These are phyloP conservation scores for Rhizophagus sp. DNA, from an alignment of 192 early-diverging fungal genomes.

Conservation along the genomic window DNA sequence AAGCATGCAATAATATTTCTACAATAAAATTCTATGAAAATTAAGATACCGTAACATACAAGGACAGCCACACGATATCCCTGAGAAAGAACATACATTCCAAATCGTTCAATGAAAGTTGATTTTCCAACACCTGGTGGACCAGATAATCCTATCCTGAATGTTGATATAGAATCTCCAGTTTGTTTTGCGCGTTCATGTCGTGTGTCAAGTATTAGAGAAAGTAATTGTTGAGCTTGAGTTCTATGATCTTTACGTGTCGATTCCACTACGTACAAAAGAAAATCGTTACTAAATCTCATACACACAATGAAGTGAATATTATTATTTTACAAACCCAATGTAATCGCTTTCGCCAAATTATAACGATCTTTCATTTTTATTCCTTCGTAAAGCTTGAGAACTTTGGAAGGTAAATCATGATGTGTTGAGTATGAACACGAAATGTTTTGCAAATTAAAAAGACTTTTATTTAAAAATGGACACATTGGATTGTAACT, in stretches of 20 bases:
- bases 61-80: constrained; percentile 77
- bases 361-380: constrained; percentile 47
- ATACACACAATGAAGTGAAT: not conserved
- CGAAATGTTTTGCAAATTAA: not conserved
- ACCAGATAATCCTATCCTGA: constrained; percentile 79
- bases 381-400: constrained; percentile 32
- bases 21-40: not conserved
- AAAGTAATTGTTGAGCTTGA: constrained; percentile 65
- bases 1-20: constrained; percentile 9
- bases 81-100: constrained; percentile 65
- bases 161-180: constrained; percentile 44
- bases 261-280: constrained; percentile 61
- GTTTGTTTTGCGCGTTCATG: constrained; percentile 24
- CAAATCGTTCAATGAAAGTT: constrained; percentile 85
- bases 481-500: not conserved
- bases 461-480: not conserved
- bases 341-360: constrained; percentile 63
- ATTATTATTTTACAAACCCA: constrained; percentile 42
- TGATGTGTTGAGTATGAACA: not conserved
- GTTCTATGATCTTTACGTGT: constrained; percentile 60
- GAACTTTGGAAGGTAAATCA: not conserved
- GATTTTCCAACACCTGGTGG: constrained; percentile 84
- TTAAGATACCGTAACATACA: constrained; percentile 38
- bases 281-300: not conserved
- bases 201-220: constrained; percentile 49